These are phyloP conservation scores for Hirschioporus abietinus DNA, from an alignment of 768 basidiomycete genomes.

Conservation along the genomic window DNA sequence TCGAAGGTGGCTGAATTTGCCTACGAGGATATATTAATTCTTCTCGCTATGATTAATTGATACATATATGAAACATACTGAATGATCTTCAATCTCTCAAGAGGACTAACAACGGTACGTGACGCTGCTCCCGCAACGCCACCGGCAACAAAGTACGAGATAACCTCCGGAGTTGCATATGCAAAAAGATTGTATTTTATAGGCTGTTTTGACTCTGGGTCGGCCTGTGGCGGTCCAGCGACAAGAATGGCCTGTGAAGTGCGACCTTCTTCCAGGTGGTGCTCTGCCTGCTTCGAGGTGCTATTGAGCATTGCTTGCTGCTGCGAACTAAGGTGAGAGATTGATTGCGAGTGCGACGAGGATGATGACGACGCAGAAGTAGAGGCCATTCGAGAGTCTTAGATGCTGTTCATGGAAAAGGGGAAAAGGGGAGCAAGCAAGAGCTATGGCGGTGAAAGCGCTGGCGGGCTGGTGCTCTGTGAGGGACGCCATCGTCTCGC, in stretches of 20 bases:
- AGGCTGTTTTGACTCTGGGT: background rate
- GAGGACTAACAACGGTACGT: constrained; percentile 86
- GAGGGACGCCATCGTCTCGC: background rate
- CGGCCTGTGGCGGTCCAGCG: background rate
- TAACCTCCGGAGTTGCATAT: constrained; percentile 26
- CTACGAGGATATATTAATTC: constrained; percentile 32
- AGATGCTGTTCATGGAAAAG: background rate
- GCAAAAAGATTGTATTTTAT: background rate
- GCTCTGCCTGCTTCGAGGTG: background rate
- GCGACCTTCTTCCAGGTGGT: background rate
- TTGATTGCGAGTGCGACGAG: background rate
- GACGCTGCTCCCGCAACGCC: constrained; percentile 61
- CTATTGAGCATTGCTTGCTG: background rate
- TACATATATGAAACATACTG: constrained; percentile 51
- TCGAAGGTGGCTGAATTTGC: constrained; percentile 78
- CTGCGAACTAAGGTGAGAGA: background rate
- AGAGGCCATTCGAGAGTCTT: background rate
- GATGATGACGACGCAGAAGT: background rate
- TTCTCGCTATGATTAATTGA: background rate
- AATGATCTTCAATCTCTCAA: constrained; percentile 95
- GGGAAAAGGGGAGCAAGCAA: background rate
- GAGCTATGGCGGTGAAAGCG: background rate
- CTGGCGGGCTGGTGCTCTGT: background rate
- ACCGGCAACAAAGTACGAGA: constrained; percentile 50
- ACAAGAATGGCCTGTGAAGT: background rate